These are phyloP conservation scores for Umbelopsis vinacea DNA, from an alignment of 192 early-diverging fungal genomes.

Conservation along the genomic window DNA sequence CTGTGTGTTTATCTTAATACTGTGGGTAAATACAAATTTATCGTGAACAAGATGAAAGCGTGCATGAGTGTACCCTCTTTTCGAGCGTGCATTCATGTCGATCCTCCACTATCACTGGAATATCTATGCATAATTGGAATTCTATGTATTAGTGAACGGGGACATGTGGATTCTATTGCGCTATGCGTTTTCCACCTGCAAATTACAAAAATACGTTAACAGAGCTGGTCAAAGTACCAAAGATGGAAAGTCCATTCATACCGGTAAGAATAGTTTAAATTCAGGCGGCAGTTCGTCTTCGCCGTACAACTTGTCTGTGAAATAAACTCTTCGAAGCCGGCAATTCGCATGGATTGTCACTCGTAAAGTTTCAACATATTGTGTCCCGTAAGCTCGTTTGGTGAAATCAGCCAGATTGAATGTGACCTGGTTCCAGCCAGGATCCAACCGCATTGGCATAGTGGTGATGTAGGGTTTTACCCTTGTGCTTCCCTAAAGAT, in stretches of 20 bases:
- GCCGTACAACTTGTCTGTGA: slow-evolving; percentile 86
- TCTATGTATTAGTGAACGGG: slow-evolving; percentile 9
- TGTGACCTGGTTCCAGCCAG: slow-evolving; percentile 96
- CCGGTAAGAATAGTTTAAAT: slow-evolving; percentile 88
- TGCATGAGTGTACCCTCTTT: background rate
- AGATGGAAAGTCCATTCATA: slow-evolving; percentile 25
- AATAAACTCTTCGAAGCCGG: slow-evolving; percentile 85
- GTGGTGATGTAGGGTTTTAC: slow-evolving; percentile 88
- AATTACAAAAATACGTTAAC: background rate
- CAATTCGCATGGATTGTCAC: slow-evolving; percentile 94
- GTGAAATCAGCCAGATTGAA: slow-evolving; percentile 90
- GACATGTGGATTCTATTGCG: background rate
- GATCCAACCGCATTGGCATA: slow-evolving; percentile 92
- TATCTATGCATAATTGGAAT: background rate
- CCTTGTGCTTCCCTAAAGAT: slow-evolving; percentile 69
- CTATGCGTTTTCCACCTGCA: slow-evolving; percentile 1
- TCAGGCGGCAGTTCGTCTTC: slow-evolving; percentile 94
- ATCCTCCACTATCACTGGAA: background rate
- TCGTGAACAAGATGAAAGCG: slow-evolving; percentile 1
- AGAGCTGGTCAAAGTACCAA: background rate
- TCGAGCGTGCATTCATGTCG: background rate
- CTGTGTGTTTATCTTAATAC: slow-evolving; percentile 5
- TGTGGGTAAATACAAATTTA: slow-evolving; percentile 14
- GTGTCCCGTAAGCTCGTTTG: slow-evolving; percentile 85
- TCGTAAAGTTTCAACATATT: slow-evolving; percentile 84